Conservation (phyloP, 306 rosid genomes). For the Elaeagnus macrophylla region DNA sequence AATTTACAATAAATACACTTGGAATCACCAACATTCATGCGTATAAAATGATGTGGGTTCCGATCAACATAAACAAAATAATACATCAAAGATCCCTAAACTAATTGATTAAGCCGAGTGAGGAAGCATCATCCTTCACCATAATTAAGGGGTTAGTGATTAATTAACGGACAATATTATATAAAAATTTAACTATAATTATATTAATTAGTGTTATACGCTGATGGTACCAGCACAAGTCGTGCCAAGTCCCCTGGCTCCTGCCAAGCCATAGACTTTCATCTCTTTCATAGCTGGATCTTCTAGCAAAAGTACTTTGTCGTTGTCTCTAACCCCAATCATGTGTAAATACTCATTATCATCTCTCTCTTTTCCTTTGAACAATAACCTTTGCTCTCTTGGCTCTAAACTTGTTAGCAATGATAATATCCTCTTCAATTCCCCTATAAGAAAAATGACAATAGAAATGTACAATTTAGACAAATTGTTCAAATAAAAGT, state of each 20-base stretch:
- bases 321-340: conserved; percentile 88
- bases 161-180: no score
- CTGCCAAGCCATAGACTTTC: conserved; percentile 48
- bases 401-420: conserved; percentile 65
- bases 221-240: conserved; percentile 37
- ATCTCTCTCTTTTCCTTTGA: conserved; percentile 86
- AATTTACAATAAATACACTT: no score
- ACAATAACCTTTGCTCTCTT: conserved; percentile 72
- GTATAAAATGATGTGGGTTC: no score
- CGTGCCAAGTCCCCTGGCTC: conserved; percentile 24
- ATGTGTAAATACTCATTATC: conserved; percentile 77
- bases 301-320: conserved; percentile 71
- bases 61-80: no score
- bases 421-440: conserved; percentile 66
- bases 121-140: no score
- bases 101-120: no score
- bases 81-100: no score
- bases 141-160: no score
- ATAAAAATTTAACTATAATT: no score
- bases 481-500: no score
- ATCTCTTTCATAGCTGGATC: conserved; percentile 84
- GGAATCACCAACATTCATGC: no score
- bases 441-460: conserved; percentile 37
- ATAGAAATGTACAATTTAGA: background rate
- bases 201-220: conserved; percentile 20